A percentile compares a stretch with the other conserved stretches of the same genome.
Evolutionary conservation across 2,329 filamentous ascomycete species (phyloP).

Genomic region (Aaosphaeria pasadenensis): DNA sequence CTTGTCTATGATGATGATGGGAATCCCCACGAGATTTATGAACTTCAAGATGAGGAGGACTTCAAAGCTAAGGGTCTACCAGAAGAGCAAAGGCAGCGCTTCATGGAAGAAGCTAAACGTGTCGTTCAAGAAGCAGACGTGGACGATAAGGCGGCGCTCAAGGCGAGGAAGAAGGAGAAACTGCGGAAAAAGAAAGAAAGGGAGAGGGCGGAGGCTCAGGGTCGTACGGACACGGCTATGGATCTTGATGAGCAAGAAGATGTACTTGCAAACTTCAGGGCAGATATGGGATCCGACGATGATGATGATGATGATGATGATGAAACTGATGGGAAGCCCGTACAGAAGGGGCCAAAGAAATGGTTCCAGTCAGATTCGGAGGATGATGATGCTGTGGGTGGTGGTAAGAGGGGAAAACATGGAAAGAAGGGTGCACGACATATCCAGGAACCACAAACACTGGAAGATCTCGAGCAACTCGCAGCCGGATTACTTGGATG

Average conservation of each 20-base stretch:
- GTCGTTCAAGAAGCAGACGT: slow-evolving; percentile 73
- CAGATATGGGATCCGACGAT: slow-evolving; percentile 38
- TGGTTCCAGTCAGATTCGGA: slow-evolving; percentile 71
- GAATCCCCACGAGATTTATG: slow-evolving; percentile 78
- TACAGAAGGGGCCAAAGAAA: slow-evolving; percentile 68
- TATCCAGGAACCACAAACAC: slow-evolving; percentile 67
- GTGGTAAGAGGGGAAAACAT: background rate
- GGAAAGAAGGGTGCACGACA: background rate
- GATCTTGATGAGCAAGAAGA: slow-evolving; percentile 36
- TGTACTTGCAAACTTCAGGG: slow-evolving; percentile 42
- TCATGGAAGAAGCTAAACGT: slow-evolving; percentile 71
- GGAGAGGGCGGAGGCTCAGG: slow-evolving; percentile 53
- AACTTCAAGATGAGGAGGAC: slow-evolving; percentile 79
- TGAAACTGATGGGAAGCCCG: slow-evolving; percentile 47
- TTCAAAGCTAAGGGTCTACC: slow-evolving; percentile 75
- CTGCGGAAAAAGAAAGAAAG: slow-evolving; percentile 68
- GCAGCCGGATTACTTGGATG: slow-evolving; percentile 66
- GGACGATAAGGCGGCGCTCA: slow-evolving; percentile 76
- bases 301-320: slow-evolving; percentile 43
- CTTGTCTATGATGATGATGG: slow-evolving; percentile 92
- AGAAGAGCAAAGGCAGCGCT: slow-evolving; percentile 71
- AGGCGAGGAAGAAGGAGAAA: slow-evolving; percentile 76
- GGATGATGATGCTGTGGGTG: slow-evolving; percentile 41
- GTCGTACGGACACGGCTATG: slow-evolving; percentile 19
- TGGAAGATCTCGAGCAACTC: slow-evolving; percentile 75